phyloP scores from a whole-genome alignment of 2,329 filamentous ascomycete species.

The Coniochaeta sp. region DNA sequence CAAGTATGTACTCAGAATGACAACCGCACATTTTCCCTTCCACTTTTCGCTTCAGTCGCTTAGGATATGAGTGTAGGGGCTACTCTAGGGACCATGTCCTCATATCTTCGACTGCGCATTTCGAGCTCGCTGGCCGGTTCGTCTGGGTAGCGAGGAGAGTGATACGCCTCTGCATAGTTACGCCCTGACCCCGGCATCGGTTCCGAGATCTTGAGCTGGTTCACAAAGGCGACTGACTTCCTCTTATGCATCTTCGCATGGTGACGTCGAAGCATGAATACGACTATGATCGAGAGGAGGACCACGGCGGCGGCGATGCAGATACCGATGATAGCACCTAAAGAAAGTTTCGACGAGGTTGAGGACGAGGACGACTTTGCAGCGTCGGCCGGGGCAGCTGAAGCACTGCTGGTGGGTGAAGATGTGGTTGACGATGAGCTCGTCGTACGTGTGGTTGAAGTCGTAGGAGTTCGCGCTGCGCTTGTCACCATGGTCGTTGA shows the following conservation, averaged over 20 bases:
- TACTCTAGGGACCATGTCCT: constrained; percentile 48
- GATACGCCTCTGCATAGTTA: constrained; percentile 17
- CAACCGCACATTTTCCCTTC: neutral
- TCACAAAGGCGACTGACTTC: constrained; percentile 14
- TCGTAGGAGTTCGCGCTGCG: neutral
- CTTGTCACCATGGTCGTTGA: neutral
- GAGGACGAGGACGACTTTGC: neutral
- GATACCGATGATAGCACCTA: constrained; percentile 40
- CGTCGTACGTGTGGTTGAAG: neutral
- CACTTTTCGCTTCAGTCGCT: neutral
- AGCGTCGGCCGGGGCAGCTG: neutral
- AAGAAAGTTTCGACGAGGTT: constrained; percentile 20
- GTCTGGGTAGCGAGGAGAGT: constrained; percentile 17
- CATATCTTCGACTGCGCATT: constrained; percentile 44
- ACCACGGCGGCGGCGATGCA: constrained; percentile 36
- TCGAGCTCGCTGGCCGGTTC: constrained; percentile 39
- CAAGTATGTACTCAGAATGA: neutral
- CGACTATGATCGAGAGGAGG: constrained; percentile 30
- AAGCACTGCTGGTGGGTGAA: neutral
- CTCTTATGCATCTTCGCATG: constrained; percentile 10
- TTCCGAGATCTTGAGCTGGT: constrained; percentile 39
- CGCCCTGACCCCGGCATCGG: constrained; percentile 41
- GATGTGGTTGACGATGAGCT: neutral
- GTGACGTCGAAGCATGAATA: constrained; percentile 28
- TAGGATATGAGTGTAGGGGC: constrained; percentile 34